Evolutionary conservation across 2,329 filamentous ascomycete genomes (phyloP).

Genomic region (Hypoxylon sp.): DNA sequence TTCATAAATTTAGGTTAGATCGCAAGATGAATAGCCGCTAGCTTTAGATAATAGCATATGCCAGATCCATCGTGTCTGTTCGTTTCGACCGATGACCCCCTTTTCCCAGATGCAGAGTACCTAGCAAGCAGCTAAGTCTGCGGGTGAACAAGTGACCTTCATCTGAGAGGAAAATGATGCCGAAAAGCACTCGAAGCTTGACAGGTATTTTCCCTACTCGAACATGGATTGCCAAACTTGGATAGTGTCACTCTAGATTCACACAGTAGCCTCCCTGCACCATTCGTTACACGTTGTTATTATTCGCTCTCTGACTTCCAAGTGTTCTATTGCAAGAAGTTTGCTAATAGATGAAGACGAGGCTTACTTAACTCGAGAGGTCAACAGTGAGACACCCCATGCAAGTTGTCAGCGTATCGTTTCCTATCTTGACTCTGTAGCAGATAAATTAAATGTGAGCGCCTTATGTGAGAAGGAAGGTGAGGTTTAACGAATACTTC

Average conservation of each 20-base stretch:
- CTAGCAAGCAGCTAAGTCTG: conserved; percentile 23
- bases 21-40: conserved; percentile 33
- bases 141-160: conserved; percentile 18
- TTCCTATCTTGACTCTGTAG: conserved; percentile 34
- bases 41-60: conserved; percentile 27
- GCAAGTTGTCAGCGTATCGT: conserved; percentile 33
- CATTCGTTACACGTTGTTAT: conserved; percentile 3
- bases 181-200: not conserved
- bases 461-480: conserved; percentile 26
- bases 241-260: conserved; percentile 19
- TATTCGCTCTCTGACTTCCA: conserved; percentile 21
- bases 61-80: conserved; percentile 26
- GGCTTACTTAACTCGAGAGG: conserved; percentile 31
- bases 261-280: conserved; percentile 18
- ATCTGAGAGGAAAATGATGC: conserved; percentile 7
- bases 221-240: conserved; percentile 9
- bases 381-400: conserved; percentile 32
- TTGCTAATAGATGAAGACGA: conserved; percentile 14
- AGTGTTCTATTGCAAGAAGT: conserved; percentile 8
- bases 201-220: not conserved
- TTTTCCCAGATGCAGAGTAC: conserved; percentile 15
- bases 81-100: conserved; percentile 14
- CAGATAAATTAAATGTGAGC: conserved; percentile 41
- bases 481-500: conserved; percentile 35
- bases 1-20: conserved; percentile 33